A percentile compares a stretch with the other conserved stretches of the same genome.
phyloP scores from a whole-genome alignment of 2,329 filamentous ascomycete genomes.

The Aspergillus latus region DNA sequence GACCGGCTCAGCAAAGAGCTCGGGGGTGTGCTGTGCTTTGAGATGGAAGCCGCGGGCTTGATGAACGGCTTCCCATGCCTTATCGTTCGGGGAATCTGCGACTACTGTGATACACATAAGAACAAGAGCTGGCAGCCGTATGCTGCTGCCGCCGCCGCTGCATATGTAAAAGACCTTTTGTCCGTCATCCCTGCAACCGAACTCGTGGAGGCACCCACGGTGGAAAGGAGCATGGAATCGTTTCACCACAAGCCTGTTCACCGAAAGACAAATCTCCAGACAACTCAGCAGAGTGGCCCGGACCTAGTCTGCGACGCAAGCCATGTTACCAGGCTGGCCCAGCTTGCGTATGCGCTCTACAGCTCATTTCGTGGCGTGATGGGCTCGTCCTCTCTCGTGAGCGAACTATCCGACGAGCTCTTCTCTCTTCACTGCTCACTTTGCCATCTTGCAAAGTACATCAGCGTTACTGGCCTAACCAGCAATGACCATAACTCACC shows the following conservation, averaged over 20 bases:
- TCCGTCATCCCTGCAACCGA: neutral
- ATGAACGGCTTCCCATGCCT: constrained; percentile 6
- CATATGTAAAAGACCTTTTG: constrained; percentile 1
- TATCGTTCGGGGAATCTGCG: constrained; percentile 13
- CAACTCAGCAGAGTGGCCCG: too few species aligned
- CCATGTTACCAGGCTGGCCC: neutral
- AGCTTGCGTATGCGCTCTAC: neutral
- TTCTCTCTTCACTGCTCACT: neutral
- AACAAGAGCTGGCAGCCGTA: constrained; percentile 2
- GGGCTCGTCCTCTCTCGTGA: neutral
- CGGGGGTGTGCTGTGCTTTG: neutral
- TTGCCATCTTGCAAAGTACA: neutral
- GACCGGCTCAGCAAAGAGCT: constrained; percentile 24
- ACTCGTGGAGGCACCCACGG: neutral
- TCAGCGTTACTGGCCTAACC: too few species aligned
- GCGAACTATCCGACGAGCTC: neutral
- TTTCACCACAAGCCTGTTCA: neutral
- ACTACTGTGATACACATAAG: constrained; percentile 17
- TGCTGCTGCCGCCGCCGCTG: neutral
- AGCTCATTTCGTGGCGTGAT: neutral
- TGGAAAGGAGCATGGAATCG: neutral
- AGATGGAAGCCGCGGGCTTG: constrained; percentile 8
- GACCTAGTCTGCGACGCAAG: too few species aligned
- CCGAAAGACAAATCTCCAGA: too few species aligned
- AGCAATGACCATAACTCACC: too few species aligned